phyloP scores from a whole-genome alignment of 2,329 filamentous ascomycete species.

The Chrysoporthe austroafricana region DNA sequence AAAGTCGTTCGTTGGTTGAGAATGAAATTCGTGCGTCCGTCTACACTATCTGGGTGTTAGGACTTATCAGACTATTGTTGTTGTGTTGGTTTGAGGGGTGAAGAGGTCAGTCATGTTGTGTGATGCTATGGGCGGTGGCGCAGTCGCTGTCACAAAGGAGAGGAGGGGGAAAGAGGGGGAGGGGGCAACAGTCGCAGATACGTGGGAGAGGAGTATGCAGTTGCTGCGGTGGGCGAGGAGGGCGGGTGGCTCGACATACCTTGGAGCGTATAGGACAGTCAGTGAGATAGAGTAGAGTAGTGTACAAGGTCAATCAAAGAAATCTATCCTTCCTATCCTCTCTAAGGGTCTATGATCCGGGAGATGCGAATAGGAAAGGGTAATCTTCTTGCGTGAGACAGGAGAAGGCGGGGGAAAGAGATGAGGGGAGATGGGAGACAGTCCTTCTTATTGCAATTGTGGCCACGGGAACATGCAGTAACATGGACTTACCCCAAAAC shows the following conservation, averaged over 20 bases:
- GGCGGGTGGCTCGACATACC: not conserved
- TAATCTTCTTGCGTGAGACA: not conserved
- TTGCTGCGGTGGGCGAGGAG: no score
- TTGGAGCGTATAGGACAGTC: not conserved
- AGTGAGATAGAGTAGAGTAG: not conserved
- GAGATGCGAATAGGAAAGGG: not conserved
- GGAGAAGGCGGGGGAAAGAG: not conserved
- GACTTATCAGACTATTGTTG: no score
- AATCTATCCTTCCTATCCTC: slow-evolving; percentile 1
- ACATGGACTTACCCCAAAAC: no score
- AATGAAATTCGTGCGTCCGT: no score
- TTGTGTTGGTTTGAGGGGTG: not conserved
- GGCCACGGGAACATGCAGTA: no score
- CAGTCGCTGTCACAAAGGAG: not conserved
- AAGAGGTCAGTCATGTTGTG: not conserved
- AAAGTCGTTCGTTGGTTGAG: not conserved
- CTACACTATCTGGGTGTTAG: no score
- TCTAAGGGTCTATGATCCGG: not conserved
- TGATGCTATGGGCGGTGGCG: not conserved
- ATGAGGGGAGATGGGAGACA: not conserved
- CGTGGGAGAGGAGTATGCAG: not conserved
- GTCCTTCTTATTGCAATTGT: not conserved
- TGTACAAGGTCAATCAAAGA: not conserved
- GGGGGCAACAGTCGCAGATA: not conserved
- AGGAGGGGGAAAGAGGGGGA: not conserved